Conservation (phyloP, 163 green algal species). For the Scenedesmus sp. region DNA sequence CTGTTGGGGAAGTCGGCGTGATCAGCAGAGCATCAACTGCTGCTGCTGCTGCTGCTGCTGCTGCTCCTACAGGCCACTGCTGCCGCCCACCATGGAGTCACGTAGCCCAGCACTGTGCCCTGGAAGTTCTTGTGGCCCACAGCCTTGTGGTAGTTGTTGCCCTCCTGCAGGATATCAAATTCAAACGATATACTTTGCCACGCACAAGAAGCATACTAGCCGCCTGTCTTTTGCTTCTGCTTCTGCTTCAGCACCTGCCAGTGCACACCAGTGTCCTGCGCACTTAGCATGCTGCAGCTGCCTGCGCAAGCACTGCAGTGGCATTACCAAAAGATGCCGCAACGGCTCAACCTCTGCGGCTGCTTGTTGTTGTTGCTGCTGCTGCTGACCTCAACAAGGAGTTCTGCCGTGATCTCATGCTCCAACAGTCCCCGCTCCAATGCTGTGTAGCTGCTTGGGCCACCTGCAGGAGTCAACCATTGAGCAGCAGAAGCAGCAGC, state of each 20-base stretch:
- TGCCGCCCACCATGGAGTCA: constrained; percentile 70
- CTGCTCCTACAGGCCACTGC: background rate
- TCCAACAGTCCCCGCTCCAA: background rate
- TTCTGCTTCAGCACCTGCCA: too few relatives aligned
- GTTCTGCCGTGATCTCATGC: background rate
- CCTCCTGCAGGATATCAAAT: constrained; percentile 19
- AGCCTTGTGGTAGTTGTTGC: background rate
- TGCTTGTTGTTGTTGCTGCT: background rate
- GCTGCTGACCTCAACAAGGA: background rate
- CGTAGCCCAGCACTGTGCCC: constrained; percentile 70
- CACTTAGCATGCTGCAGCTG: too few relatives aligned
- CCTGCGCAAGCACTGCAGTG: too few relatives aligned
- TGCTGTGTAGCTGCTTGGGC: background rate
- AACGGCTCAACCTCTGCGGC: background rate
- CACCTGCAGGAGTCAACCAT: background rate
- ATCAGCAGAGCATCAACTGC: background rate
- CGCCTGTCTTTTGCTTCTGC: too few relatives aligned
- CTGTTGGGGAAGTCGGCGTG: background rate
- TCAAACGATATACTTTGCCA: background rate
- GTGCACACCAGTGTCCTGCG: too few relatives aligned
- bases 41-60: background rate
- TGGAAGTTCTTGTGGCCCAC: constrained; percentile 46
- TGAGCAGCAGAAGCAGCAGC: background rate
- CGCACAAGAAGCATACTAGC: too few relatives aligned
- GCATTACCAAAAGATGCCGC: too few relatives aligned